Evolutionary conservation across 352 stramenopile species (phyloP), one percentile per base, ranked within the genome.

Genomic region (Globisporangium cystogenes): DNA sequence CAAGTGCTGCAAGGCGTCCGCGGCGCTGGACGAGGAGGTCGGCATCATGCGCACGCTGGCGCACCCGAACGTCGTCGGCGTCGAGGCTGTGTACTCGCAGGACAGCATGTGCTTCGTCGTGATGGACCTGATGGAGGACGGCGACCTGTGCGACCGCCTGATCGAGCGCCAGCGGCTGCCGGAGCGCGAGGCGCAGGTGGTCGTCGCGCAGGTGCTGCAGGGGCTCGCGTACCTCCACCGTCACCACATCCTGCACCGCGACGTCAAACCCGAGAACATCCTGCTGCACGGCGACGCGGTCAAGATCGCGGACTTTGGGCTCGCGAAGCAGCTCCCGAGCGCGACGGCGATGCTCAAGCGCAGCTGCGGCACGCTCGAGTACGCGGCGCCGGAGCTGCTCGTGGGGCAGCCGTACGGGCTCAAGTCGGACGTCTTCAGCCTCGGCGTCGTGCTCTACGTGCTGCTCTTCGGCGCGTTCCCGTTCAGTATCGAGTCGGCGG

Each of bases 201-300:
- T 93, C 26, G 78, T 93, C 57, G 59, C 57, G 3, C 79, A 90
- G 42, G 79, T 87, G 23, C 55, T 78, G 18, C 60, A 75, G 12
- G 79, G 65, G 12, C 59, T 93, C 18, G 71, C 74, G 23, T 82
- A 90, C 59, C 52, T 93, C 23, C 82, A 93, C 37, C 60, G 65
- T 8, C 61, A 77, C 57, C 80, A 74, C 49, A 68, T 93, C 7
- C 36, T 92, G 15, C 74, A 87, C 55, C 81, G 82, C 29, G 82
- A 93, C 51, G 74, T 93, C 52, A 93, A 93, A 42, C 82, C 82
- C 0, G 82, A 93, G 52, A 93, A 93, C 52, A 90, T 93, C 35
- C 52, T 93, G 21, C 66, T 93, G 7, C 79, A 90, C 43, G 80
- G 78, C 10, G 64, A 70, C 16, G 56, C 76, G 7, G 76, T 90